Base-by-base conservation (phyloP, 129 eudicot species). In the Erigeron canadensis region DNA sequence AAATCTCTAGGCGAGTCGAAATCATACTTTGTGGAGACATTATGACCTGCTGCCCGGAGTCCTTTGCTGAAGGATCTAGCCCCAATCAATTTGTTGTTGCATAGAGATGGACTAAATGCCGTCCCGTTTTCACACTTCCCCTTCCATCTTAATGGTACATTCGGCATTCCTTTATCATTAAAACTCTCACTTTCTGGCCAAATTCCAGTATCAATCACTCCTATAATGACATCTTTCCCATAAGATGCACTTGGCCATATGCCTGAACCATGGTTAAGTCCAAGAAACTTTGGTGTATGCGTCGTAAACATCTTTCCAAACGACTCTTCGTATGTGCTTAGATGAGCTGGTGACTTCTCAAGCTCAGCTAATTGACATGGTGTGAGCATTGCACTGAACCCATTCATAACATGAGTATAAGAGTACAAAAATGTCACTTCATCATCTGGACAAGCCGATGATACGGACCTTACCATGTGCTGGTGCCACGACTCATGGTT, bases 181-280 rank as follows among this genome's bases (percentile, higher is more conserved):
- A 81, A 81, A 16, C 81, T 81, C 77, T 81, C 78, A 13, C 84
- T 81, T 46, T 81, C 81, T 0, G 85, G 81, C 75, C 85, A 81
- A 19, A 81, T 71, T 23, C 85, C 85, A 6, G 81, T 76, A 17
- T 81, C 85, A 7, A 81, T 71, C 16, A 81, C 16, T 40, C 84
- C 85, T 23, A 81, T 76, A 12, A 81, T 81, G 73, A 61, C 74
- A 15, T 71, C 81, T 71, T 76, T 76, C 2, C 81, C 79, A 16
- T 59, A 81, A 3, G 85, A 76, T 4, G 75, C 18, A 4, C 54
- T 43, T 1, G 82, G 85, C 79, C 82, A 81, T 72, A 81, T 72
- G 37, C 82, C 85, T 4, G 69, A 58, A 53, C 56, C 75, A n/a
- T 44, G 58, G 10, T 73, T 67, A 34, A 81, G 76, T n/a, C 76